Conservation (phyloP, 1,284 basidiomycete genomes). For the Melampsora larici-populina region DNA sequence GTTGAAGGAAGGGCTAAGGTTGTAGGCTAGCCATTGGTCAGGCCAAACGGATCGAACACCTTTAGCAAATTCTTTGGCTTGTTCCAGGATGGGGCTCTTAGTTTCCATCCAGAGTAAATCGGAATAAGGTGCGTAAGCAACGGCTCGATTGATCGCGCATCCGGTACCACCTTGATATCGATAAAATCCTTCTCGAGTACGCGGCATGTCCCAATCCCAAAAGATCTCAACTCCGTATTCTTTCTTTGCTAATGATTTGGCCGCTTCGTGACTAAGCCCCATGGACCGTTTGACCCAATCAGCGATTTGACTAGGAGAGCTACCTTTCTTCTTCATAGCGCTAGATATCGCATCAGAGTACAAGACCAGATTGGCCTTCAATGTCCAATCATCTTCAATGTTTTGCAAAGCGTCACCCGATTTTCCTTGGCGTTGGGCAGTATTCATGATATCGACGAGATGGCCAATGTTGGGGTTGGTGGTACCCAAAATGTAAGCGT, state of each 20-base stretch:
- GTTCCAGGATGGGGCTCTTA: slow-evolving; percentile 73
- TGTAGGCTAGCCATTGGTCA: slow-evolving; percentile 77
- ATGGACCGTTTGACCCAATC: slow-evolving; percentile 58
- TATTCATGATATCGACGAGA: slow-evolving; percentile 69
- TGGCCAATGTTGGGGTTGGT: slow-evolving; percentile 61
- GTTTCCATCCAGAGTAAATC: slow-evolving; percentile 89
- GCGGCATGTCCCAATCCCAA: slow-evolving; percentile 83
- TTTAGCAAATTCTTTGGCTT: slow-evolving; percentile 74
- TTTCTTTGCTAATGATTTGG: slow-evolving; percentile 68
- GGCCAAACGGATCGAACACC: slow-evolving; percentile 70
- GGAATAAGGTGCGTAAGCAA: slow-evolving; percentile 74
- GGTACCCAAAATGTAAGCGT: slow-evolving; percentile 70
- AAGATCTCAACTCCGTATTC: slow-evolving; percentile 67
- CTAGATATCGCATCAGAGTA: slow-evolving; percentile 37
- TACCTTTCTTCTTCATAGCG: slow-evolving; percentile 47
- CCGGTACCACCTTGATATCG: slow-evolving; percentile 79
- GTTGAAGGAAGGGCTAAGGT: slow-evolving; percentile 88
- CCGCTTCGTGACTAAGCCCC: slow-evolving; percentile 61
- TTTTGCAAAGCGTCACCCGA: slow-evolving; percentile 69
- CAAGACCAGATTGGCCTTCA: slow-evolving; percentile 64
- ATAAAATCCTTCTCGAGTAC: slow-evolving; percentile 88
- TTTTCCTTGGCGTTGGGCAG: slow-evolving; percentile 68
- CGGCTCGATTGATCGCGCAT: slow-evolving; percentile 76
- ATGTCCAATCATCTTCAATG: slow-evolving; percentile 75
- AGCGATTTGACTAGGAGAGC: slow-evolving; percentile 21